A percentile compares a stretch with the other conserved stretches of the same genome.
These are phyloP conservation scores for Flueggea neowawraea DNA, from an alignment of 441 rosid genomes.

Conservation along the genomic window DNA sequence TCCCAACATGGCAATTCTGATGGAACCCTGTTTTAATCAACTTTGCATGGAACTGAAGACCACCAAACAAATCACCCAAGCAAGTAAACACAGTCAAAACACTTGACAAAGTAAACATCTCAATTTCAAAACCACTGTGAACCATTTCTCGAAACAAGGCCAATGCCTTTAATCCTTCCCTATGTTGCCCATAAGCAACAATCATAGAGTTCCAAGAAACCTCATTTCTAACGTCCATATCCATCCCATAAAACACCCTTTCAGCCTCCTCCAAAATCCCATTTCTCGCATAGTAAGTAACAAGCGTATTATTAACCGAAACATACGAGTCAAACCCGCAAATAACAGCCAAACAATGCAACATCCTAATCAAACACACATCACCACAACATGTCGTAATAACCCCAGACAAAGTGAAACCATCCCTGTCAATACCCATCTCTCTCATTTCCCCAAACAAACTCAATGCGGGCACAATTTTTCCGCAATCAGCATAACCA, in stretches of 20 bases:
- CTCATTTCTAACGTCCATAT: slow-evolving; percentile 47
- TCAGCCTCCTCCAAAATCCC: slow-evolving; percentile 65
- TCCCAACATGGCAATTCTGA: slow-evolving; percentile 71
- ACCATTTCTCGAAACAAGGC: slow-evolving; percentile 64
- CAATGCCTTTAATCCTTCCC: slow-evolving; percentile 56
- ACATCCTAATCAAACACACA: slow-evolving; percentile 45
- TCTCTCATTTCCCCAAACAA: slow-evolving; percentile 59
- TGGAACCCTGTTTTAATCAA: slow-evolving; percentile 67
- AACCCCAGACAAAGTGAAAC: slow-evolving; percentile 73
- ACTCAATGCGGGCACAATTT: slow-evolving; percentile 32
- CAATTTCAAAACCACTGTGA: slow-evolving; percentile 44
- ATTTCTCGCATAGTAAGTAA: slow-evolving; percentile 58
- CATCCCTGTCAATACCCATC: slow-evolving; percentile 49
- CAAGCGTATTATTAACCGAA: slow-evolving; percentile 66
- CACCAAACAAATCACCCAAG: slow-evolving; percentile 51
- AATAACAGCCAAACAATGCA: slow-evolving; percentile 54
- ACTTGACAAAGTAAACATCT: slow-evolving; percentile 75
- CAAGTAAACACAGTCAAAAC: slow-evolving; percentile 71
- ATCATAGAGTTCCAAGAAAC: slow-evolving; percentile 96
- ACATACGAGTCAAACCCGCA: slow-evolving; percentile 65
- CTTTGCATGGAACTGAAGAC: slow-evolving; percentile 69
- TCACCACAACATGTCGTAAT: slow-evolving; percentile 49
- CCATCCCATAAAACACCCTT: slow-evolving; percentile 54
- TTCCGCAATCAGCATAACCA: slow-evolving; percentile 60
- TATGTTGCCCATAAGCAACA: slow-evolving; percentile 79